A percentile compares a stretch with the other conserved stretches of the same genome.
These are phyloP conservation scores for Cordyceps militaris DNA, from an alignment of 2,329 filamentous ascomycete genomes.

Conservation along the genomic window DNA sequence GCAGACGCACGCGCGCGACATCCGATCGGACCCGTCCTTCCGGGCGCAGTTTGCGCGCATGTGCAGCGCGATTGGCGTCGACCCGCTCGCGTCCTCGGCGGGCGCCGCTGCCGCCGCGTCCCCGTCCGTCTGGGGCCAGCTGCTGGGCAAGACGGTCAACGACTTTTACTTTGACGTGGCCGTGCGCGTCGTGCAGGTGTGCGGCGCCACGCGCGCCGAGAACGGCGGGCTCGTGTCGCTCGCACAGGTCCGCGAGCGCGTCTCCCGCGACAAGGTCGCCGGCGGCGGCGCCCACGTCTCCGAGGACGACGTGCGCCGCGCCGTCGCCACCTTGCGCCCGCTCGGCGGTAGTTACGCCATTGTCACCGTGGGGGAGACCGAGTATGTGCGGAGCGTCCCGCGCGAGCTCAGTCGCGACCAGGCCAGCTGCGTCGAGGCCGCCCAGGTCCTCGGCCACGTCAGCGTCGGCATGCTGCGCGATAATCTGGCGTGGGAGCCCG, in stretches of 20 bases:
- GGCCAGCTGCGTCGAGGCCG: conserved; percentile 82
- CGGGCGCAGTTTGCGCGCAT: conserved; percentile 96
- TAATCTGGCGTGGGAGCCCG: conserved; percentile 79
- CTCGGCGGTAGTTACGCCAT: conserved; percentile 84
- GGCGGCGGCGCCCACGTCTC: conserved; percentile 67
- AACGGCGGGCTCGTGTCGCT: conserved; percentile 90
- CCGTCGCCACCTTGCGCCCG: conserved; percentile 79
- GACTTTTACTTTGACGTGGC: conserved; percentile 98
- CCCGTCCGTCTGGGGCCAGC: conserved; percentile 81
- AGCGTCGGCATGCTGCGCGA: conserved; percentile 81
- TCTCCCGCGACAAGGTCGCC: conserved; percentile 60
- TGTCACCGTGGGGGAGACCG: conserved; percentile 72
- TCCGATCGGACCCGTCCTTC: conserved; percentile 90
- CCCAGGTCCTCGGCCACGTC: conserved; percentile 83
- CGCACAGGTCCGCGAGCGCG: conserved; percentile 67
- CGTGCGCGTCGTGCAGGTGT: conserved; percentile 91
- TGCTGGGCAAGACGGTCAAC: conserved; percentile 85
- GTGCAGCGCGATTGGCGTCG: conserved; percentile 94
- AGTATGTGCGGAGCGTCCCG: conserved; percentile 86
- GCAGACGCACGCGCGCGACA: conserved; percentile 88
- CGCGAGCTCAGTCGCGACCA: conserved; percentile 95
- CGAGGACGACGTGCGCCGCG: conserved; percentile 88
- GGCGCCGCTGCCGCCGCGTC: conserved; percentile 27
- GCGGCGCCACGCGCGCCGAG: conserved; percentile 74
- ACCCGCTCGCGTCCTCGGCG: conserved; percentile 64